These are phyloP conservation scores for Penicillium flavigenum DNA, from an alignment of 495 filamentous ascomycete species.

Conservation along the genomic window DNA sequence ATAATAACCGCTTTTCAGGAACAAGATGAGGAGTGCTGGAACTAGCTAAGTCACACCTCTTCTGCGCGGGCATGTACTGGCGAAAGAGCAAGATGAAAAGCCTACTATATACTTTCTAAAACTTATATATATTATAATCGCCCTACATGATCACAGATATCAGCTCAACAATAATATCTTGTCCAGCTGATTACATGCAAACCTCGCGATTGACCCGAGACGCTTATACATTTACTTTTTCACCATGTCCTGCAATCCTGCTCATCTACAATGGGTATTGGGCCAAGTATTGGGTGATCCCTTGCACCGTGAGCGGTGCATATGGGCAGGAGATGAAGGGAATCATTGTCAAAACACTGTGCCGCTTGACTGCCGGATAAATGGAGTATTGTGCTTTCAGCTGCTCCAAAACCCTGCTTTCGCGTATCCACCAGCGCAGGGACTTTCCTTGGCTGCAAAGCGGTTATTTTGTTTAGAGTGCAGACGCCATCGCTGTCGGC, in stretches of 20 bases:
- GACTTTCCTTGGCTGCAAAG: background rate
- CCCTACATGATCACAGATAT: background rate
- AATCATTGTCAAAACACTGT: conserved; percentile 2
- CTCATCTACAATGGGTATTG: background rate
- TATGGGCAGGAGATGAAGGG: background rate
- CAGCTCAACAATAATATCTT: background rate
- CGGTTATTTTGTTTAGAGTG: background rate
- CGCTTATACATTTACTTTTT: background rate
- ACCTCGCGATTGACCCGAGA: background rate
- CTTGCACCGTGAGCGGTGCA: background rate
- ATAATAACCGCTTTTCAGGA: too few relatives aligned
- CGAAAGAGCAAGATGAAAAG: too few relatives aligned
- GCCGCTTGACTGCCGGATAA: conserved; percentile 1
- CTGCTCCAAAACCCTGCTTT: background rate
- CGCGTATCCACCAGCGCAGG: background rate
- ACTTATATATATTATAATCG: background rate
- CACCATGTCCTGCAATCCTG: background rate
- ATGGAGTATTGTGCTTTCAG: conserved; percentile 3
- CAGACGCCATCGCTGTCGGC: background rate
- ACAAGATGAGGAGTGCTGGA: too few relatives aligned
- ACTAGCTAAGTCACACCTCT: too few relatives aligned
- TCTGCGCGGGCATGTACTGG: too few relatives aligned
- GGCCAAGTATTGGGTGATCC: conserved; percentile 3
- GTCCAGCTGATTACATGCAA: background rate
- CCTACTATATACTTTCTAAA: too few relatives aligned